Evolutionary conservation across 179 eudicot genomes (phyloP), one percentile per base, ranked within the genome.

Genomic region (Corrigiola litoralis): DNA sequence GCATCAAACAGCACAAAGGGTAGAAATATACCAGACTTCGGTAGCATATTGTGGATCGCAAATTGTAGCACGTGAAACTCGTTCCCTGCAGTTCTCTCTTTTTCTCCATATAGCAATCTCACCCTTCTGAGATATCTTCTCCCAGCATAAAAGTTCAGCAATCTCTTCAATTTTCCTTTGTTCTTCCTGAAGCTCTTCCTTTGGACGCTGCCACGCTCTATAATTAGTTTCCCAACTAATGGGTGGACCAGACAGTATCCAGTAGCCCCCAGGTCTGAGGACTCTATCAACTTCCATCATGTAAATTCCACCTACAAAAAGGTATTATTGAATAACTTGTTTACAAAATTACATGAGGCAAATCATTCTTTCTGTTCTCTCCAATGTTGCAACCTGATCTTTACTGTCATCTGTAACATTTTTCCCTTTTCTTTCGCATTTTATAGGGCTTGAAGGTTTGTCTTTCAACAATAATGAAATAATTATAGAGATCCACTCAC

Each of bases 251-350:
- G 95, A 86, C 42, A 88, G 92, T 66, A 88, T 80, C 96, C 96
- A 88, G 61, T 80, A 88, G 42, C 96, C 92, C 54, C 92, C 95
- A 7, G 92, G 92, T 70, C 92, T 84, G 27, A 88, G 83, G 20
- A 88, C 92, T 71, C 96, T 75, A 59, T 88, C 96, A 67, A 88
- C 89, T 79, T 88, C 95, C 84, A 78, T 86, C 96, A 88, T 88
- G 78, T 86, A 84, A 61, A 80, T 70, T 68, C 96, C 96, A 61
- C 80, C 96, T 88, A 66, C 41, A 65, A 1, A 45, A 37, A 36
- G 3, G 2, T 4, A 11, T 64, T 71, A 36, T 33, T 6, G 8
- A 4, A 34, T 8, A 58, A 27, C 24, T 36, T 49, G 47, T 49
- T 55, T 29, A 3, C 37, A 6, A 4, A 11, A 32, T 20, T 10